Evolutionary conservation across 1,284 basidiomycete genomes (phyloP).

Genomic region (Microbotryum lychnidis-dioicae): DNA sequence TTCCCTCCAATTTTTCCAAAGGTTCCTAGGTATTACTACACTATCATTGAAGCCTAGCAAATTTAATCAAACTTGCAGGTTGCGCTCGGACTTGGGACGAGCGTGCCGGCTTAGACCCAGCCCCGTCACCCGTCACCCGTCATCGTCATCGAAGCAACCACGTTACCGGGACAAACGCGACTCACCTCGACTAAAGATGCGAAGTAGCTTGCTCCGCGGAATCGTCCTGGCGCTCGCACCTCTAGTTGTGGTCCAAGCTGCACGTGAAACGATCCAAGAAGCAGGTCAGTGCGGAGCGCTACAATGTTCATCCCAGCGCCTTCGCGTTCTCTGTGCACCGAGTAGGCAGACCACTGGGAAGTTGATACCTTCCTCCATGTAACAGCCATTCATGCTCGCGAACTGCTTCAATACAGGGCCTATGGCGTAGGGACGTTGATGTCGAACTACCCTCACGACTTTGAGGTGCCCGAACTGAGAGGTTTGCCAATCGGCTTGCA

Average conservation of each 20-base stretch:
- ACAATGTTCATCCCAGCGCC: too few species aligned
- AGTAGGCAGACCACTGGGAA: background rate
- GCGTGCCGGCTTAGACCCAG: too few species aligned
- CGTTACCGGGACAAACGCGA: too few species aligned
- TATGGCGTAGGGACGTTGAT: slow-evolving; percentile 19
- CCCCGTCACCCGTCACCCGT: too few species aligned
- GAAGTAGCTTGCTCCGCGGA: background rate
- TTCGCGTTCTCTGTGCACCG: background rate
- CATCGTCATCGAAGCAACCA: too few species aligned
- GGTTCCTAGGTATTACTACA: too few species aligned
- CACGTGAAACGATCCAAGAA: slow-evolving; percentile 26
- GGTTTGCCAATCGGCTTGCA: slow-evolving; percentile 26
- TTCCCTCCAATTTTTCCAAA: too few species aligned
- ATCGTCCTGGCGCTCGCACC: background rate
- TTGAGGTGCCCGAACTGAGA: background rate
- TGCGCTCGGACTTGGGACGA: too few species aligned
- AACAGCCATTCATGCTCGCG: slow-evolving; percentile 28
- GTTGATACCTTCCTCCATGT: background rate
- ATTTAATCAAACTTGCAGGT: too few species aligned
- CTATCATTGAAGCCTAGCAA: too few species aligned
- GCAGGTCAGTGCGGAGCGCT: slow-evolving; percentile 14
- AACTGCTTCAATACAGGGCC: slow-evolving; percentile 23
- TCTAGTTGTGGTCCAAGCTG: background rate
- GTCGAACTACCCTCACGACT: slow-evolving; percentile 16
- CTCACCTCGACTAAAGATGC: too few species aligned